Percentiles rank a stretch among this genome's conserved stretches.
Evolutionary conservation across 2,329 filamentous ascomycete species (phyloP).

Genomic region (Neopestalotiopsis rosae): DNA sequence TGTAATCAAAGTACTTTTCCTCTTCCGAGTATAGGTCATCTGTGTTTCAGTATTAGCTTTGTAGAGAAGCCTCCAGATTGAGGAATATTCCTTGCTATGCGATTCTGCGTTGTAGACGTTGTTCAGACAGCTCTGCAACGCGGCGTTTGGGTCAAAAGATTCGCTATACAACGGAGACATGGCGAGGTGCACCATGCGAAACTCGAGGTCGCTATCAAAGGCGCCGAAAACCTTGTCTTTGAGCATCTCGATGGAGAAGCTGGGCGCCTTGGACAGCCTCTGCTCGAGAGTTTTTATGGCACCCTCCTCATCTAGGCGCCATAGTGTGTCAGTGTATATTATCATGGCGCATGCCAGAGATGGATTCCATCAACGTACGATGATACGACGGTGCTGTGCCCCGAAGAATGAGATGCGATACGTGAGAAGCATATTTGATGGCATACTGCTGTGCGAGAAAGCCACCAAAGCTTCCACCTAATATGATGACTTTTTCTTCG

Average conservation of each 20-base stretch:
- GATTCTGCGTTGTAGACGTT: slow-evolving; percentile 41
- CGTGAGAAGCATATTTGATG: slow-evolving; percentile 38
- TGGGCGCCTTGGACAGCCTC: slow-evolving; percentile 38
- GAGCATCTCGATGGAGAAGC: slow-evolving; percentile 43
- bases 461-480: slow-evolving; percentile 45
- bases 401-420: slow-evolving; percentile 40
- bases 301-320: slow-evolving; percentile 37
- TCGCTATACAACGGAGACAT: slow-evolving; percentile 43
- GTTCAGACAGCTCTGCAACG: slow-evolving; percentile 33
- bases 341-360: neutral
- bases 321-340: neutral
- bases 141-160: slow-evolving; percentile 38
- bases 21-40: slow-evolving; percentile 40
- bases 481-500: slow-evolving; percentile 35
- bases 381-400: slow-evolving; percentile 44
- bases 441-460: slow-evolving; percentile 45
- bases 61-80: neutral
- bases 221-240: slow-evolving; percentile 43
- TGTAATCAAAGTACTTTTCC: slow-evolving; percentile 46
- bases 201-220: slow-evolving; percentile 43
- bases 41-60: slow-evolving; percentile 17
- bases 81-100: slow-evolving; percentile 35
- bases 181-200: slow-evolving; percentile 42
- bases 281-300: slow-evolving; percentile 38
- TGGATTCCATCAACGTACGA: slow-evolving; percentile 29